These are phyloP conservation scores for Boletus rex-veris DNA, from an alignment of 768 basidiomycete species.

Conservation along the genomic window DNA sequence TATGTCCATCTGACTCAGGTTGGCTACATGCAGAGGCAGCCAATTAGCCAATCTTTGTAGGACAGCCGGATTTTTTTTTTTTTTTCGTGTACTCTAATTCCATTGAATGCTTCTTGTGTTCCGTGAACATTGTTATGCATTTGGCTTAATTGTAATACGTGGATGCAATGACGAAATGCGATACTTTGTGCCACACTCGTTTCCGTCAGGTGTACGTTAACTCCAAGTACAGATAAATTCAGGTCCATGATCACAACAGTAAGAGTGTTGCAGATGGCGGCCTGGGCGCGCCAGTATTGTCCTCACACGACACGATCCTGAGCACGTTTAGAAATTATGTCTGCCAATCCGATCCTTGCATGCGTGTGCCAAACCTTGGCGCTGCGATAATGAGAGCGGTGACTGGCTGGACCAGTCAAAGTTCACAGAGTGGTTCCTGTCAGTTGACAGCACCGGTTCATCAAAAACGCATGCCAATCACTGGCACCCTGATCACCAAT, in stretches of 20 bases:
- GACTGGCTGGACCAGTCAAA: neutral
- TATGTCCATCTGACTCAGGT: neutral
- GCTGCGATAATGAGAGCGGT: neutral
- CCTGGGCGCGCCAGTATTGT: neutral
- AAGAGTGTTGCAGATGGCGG: neutral
- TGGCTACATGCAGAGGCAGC: neutral
- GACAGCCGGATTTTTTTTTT: neutral
- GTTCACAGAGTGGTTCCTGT: neutral
- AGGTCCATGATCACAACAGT: slow-evolving; percentile 16
- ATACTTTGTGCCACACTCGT: slow-evolving; percentile 8
- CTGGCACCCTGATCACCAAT: neutral
- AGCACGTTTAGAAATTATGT: neutral
- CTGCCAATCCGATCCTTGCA: neutral
- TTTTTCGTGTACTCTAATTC: slow-evolving; percentile 15
- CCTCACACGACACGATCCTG: neutral
- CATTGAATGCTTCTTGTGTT: slow-evolving; percentile 9
- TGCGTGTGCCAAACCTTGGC: neutral
- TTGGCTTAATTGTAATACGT: slow-evolving; percentile 23
- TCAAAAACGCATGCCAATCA: neutral
- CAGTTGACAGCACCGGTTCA: neutral
- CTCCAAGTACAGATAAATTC: slow-evolving; percentile 25
- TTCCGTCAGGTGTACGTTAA: slow-evolving; percentile 12
- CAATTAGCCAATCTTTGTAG: neutral
- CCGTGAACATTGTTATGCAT: slow-evolving; percentile 17
- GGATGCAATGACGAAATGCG: slow-evolving; percentile 16